phyloP scores from a whole-genome alignment of 2,329 filamentous ascomycete genomes.

The Aspergillus vadensis region DNA sequence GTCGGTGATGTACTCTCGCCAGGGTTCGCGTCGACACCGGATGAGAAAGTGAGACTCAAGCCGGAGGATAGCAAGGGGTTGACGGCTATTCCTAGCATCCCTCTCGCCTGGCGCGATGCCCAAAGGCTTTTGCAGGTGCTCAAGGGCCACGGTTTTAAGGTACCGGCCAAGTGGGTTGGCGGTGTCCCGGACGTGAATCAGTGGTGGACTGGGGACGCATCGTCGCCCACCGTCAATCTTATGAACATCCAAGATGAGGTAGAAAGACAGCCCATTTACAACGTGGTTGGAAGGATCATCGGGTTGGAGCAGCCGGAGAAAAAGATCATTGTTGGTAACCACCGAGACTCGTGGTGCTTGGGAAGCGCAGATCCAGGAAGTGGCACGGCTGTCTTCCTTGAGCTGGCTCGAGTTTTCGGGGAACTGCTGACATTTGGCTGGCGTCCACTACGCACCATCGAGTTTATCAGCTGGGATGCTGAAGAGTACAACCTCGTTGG shows the following conservation, averaged over 20 bases:
- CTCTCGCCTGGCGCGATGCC: conserved; percentile 86
- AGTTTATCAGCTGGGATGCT: conserved; percentile 96
- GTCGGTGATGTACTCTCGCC: conserved; percentile 91
- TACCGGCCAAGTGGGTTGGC: conserved; percentile 72
- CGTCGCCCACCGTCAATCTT: conserved; percentile 76
- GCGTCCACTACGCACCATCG: conserved; percentile 89
- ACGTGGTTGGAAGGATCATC: conserved; percentile 79
- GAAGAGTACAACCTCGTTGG: conserved; percentile 92
- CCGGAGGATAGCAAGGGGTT: conserved; percentile 72
- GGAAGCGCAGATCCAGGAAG: conserved; percentile 84
- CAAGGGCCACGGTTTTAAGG: conserved; percentile 70
- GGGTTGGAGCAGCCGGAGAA: conserved; percentile 84
- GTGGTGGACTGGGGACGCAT: conserved; percentile 81
- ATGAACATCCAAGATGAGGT: conserved; percentile 86
- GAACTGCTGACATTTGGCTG: conserved; percentile 76
- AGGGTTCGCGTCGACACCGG: conserved; percentile 65
- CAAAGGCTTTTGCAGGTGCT: conserved; percentile 75
- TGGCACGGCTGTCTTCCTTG: conserved; percentile 87
- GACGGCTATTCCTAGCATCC: conserved; percentile 82
- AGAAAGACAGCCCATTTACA: conserved; percentile 83
- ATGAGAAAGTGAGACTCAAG: conserved; percentile 62
- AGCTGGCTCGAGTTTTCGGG: conserved; percentile 82
- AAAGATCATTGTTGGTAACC: conserved; percentile 86
- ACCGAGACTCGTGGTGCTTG: conserved; percentile 89
- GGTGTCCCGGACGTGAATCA: conserved; percentile 72